These are phyloP conservation scores for Colletotrichum simmondsii DNA, from an alignment of 2,329 filamentous ascomycete genomes.

Conservation along the genomic window DNA sequence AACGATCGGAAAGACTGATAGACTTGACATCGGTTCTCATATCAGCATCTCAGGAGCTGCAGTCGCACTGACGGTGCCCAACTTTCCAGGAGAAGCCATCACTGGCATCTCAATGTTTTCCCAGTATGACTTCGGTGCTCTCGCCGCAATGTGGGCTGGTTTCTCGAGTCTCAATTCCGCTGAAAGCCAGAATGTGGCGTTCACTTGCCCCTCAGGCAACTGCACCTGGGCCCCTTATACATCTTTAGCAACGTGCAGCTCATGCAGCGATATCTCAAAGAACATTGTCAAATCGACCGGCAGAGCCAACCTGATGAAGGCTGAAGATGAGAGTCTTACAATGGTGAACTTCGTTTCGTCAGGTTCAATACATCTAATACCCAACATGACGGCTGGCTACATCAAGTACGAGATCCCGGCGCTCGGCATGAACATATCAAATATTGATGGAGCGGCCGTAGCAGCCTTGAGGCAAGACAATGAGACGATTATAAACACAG, in stretches of 20 bases:
- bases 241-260: background rate
- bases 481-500: background rate
- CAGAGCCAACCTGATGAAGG: background rate
- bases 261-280: background rate
- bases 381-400: background rate
- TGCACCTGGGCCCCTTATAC: background rate
- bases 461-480: background rate
- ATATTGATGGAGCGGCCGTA: background rate
- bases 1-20: no score
- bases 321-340: background rate
- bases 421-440: background rate
- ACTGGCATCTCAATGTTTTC: no score
- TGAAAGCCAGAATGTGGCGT: background rate
- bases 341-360: background rate
- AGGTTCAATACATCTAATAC: background rate
- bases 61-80: no score
- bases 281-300: background rate
- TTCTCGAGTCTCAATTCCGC: background rate
- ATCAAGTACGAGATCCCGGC: background rate
- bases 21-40: no score
- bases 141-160: background rate
- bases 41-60: no score
- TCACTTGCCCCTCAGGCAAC: background rate
- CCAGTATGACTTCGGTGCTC: background rate
- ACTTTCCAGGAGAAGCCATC: no score